Evolutionary conservation across 257 asterid genomes (phyloP).

Genomic region (Voacanga thouarsii): DNA sequence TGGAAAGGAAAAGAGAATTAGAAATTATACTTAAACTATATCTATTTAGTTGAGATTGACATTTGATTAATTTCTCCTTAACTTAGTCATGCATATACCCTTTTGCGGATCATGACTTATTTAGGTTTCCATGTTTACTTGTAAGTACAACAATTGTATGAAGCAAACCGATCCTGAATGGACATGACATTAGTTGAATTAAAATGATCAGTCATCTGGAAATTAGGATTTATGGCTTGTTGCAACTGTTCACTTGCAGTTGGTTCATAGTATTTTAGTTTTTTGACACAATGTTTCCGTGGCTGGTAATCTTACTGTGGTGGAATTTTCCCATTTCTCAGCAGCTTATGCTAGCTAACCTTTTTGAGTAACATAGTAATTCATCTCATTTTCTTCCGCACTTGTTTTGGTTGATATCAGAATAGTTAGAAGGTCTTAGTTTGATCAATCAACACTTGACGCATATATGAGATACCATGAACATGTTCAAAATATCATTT

Average conservation of each 20-base stretch:
- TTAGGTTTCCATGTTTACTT: neutral
- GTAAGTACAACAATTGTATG: neutral
- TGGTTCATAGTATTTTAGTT: neutral
- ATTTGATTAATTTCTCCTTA: neutral
- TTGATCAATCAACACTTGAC: too few relatives aligned
- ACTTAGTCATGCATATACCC: neutral
- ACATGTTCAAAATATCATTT: too few relatives aligned
- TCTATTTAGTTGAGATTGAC: neutral
- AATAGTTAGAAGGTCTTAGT: slow-evolving; percentile 16
- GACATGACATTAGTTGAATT: neutral
- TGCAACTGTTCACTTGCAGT: neutral
- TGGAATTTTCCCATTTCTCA: neutral
- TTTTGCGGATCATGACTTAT: neutral
- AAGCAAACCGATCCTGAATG: neutral
- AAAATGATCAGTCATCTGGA: neutral
- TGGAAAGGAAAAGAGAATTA: neutral
- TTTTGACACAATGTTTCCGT: neutral
- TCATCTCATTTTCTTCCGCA: neutral
- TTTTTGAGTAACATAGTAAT: neutral
- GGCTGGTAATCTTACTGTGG: neutral
- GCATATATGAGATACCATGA: too few relatives aligned
- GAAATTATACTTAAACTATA: neutral
- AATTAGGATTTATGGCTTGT: neutral
- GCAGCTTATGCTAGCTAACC: neutral
- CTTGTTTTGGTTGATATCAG: neutral